These are phyloP conservation scores for Xanthoconium purpureum DNA, from an alignment of 768 basidiomycete genomes.

Conservation along the genomic window DNA sequence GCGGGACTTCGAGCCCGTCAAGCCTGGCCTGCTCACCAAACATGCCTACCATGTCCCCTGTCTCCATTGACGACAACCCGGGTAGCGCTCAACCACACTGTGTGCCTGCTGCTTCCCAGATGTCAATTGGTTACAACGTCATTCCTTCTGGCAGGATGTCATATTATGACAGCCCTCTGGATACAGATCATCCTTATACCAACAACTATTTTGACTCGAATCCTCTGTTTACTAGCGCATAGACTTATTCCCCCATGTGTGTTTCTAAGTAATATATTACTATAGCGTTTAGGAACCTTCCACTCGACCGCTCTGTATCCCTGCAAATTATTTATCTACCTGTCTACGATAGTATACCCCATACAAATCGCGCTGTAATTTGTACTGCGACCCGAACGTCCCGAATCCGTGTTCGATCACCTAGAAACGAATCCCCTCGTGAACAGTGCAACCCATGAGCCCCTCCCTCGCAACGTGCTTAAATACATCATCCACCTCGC, in stretches of 20 bases:
- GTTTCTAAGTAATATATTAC: slow-evolving; percentile 13
- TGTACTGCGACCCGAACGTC: slow-evolving; percentile 16
- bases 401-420: background rate
- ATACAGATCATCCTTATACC: slow-evolving; percentile 21
- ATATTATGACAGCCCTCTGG: slow-evolving; percentile 26
- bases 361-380: slow-evolving; percentile 6
- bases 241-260: slow-evolving; percentile 5
- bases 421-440: slow-evolving; percentile 1
- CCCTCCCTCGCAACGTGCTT: slow-evolving; percentile 1
- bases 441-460: background rate
- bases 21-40: slow-evolving; percentile 30
- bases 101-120: slow-evolving; percentile 16
- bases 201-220: slow-evolving; percentile 22
- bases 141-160: slow-evolving; percentile 28
- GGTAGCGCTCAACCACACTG: slow-evolving; percentile 21
- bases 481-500: background rate
- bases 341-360: slow-evolving; percentile 16
- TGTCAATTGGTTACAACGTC: slow-evolving; percentile 21
- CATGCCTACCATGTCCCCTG: slow-evolving; percentile 19
- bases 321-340: slow-evolving; percentile 24
- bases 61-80: slow-evolving; percentile 14
- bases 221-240: slow-evolving; percentile 23
- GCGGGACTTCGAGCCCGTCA: slow-evolving; percentile 30
- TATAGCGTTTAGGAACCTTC: slow-evolving; percentile 16
- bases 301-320: slow-evolving; percentile 23